Conservation (phyloP, 345 rosid species). For the Eucalyptus tenuipes region DNA sequence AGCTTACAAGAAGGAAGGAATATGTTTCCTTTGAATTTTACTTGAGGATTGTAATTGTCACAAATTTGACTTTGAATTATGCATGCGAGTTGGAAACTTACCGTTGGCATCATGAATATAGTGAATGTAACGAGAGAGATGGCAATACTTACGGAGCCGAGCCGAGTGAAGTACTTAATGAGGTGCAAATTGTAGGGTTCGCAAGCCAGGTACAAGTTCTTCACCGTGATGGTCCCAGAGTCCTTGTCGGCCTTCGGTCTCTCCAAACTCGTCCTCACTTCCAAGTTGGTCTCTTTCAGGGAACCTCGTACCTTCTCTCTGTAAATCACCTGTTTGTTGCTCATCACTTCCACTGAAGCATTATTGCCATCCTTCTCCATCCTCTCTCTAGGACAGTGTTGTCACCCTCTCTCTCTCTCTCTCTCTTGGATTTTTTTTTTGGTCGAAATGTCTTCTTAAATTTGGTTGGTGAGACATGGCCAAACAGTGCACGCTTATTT, state of each 20-base stretch:
- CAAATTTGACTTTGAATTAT: not conserved
- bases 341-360: not conserved
- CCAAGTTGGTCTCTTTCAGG: conserved; percentile 29
- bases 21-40: not conserved
- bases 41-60: not conserved
- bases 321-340: conserved; percentile 30
- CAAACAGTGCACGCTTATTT: not conserved
- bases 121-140: not conserved
- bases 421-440: not conserved
- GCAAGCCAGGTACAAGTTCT: conserved; percentile 47
- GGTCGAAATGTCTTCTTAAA: not conserved
- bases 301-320: conserved; percentile 21
- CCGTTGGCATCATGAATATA: not conserved
- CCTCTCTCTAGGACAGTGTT: not conserved
- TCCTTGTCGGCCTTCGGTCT: conserved; percentile 9
- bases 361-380: not conserved
- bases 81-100: not conserved
- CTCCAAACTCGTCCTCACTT: conserved; percentile 1
- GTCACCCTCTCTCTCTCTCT: not conserved
- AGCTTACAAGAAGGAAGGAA: not conserved
- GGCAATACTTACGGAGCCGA: not conserved
- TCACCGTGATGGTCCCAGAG: conserved; percentile 15
- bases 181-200: conserved; percentile 40
- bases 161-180: conserved; percentile 12
- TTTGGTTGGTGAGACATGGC: not conserved